Evolutionary conservation across 192 early-diverging fungal species (phyloP), one percentile per base, ranked within the genome.

Genomic region (Jimgerdemannia flammicorona): DNA sequence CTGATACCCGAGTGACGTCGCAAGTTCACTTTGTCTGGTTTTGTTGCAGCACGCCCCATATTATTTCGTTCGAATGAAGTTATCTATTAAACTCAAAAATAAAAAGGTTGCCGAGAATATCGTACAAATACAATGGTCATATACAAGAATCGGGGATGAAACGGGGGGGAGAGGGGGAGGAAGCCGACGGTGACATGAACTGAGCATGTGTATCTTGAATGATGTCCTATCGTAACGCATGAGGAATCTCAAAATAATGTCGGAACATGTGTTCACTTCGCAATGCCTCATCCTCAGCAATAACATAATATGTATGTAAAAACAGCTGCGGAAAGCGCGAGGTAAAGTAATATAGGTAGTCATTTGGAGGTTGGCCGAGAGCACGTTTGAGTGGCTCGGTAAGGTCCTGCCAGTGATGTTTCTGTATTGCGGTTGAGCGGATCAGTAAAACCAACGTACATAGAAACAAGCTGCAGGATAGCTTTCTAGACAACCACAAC

Each of bases 401-500:
- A 73, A 98, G 83, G 80, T 99, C 97, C 79, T 97, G 95, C 81
- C 95, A 99, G 78, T 99, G 97, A 77, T 97, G 95, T 92, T 98
- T 98, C 93, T 95, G 78, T 41, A 19, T 3, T 49, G 14, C 4
- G 49, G n/a, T 3, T 40, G 41, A 29, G 29, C 29, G 29, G 29
- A 70, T 80, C 19, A 4, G 3, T 40, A 87, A 83, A 19, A n/a
- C 59, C 20, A 74, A 59, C 70, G 40, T 42, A 44, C 44, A 54
- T 40, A 72, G 42, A 76, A 67, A 49, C 9, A 20, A 72, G 3
- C 19, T 64, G 40, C 19, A 40, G 39, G 43, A 64, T 19, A 19
- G 19, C 14, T 18, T 65, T 19, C 49, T 70, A 44, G 17, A 64
- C 19, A 0, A 20, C 9, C 9, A 59, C 69, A 69, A 11, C 18